phyloP scores from a whole-genome alignment of 129 eudicot species.

The carrot (Daucus carota) region DH1_v3.0 NC_030385.2:36713501-36714000 shows the following conservation, averaged over 20 bases:
- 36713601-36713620: constrained; percentile 75
- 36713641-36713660: constrained; percentile 85
- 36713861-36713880: neutral
- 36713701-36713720: constrained; percentile 75
- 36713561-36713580: constrained; percentile 94
- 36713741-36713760: neutral
- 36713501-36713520: constrained; percentile 53
- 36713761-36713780: neutral
- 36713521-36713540: constrained; percentile 60
- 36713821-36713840: neutral
- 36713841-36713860: constrained; percentile 9
- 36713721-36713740: constrained; percentile 22
- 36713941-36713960: neutral
- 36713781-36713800: neutral
- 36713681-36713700: constrained; percentile 89
- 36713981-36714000: neutral
- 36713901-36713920: neutral
- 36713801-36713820: neutral
- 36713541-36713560: constrained; percentile 73
- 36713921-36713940: neutral
- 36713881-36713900: neutral
- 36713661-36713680: constrained; percentile 98
- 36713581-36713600: constrained; percentile 96
- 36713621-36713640: constrained; percentile 93
- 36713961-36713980: neutral